Percentiles rank a stretch among this genome's conserved stretches.
Evolutionary conservation across 768 basidiomycete genomes (phyloP).

Genomic region (Strobilomyces echinocephalus): DNA sequence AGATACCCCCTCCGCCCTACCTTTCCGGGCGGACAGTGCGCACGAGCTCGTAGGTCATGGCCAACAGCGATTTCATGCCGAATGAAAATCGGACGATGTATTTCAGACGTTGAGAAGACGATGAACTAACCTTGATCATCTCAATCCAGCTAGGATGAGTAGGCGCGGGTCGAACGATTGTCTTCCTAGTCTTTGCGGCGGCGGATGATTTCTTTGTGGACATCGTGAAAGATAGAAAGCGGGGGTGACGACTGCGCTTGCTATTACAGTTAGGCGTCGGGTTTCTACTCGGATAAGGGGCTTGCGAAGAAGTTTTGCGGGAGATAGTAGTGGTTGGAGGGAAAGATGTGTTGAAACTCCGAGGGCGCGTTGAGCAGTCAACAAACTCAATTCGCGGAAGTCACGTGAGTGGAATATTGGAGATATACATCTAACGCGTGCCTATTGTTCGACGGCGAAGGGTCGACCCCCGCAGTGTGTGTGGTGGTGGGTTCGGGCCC

Average conservation of each 20-base stretch:
- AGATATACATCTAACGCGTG: conserved; percentile 24
- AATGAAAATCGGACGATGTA: conserved; percentile 13
- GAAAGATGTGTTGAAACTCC: conserved; percentile 39
- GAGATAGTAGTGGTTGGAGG: conserved; percentile 48
- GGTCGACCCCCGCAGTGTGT: background rate
- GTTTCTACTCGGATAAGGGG: conserved; percentile 13
- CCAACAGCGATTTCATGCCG: conserved; percentile 1
- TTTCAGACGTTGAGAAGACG: conserved; percentile 7
- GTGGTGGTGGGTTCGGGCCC: background rate
- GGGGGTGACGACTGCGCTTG: conserved; percentile 14
- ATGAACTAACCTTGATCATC: conserved; percentile 69
- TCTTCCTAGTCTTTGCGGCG: conserved; percentile 40
- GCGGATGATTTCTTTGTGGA: conserved; percentile 43
- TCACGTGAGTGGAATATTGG: conserved; percentile 33
- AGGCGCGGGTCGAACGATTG: conserved; percentile 28
- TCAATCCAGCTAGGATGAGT: conserved; percentile 59
- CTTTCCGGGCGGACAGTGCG: conserved; percentile 29
- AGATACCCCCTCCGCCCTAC: conserved; percentile 38
- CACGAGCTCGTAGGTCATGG: conserved; percentile 6
- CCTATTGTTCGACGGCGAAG: conserved; percentile 6
- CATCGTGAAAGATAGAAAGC: conserved; percentile 24
- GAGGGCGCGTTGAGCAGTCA: conserved; percentile 38
- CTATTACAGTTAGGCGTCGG: conserved; percentile 9
- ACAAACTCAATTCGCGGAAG: conserved; percentile 37
- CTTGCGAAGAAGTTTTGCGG: conserved; percentile 22